Conservation (phyloP, 2,329 filamentous ascomycete genomes). For the Thielaviopsis ethacetica region DNA sequence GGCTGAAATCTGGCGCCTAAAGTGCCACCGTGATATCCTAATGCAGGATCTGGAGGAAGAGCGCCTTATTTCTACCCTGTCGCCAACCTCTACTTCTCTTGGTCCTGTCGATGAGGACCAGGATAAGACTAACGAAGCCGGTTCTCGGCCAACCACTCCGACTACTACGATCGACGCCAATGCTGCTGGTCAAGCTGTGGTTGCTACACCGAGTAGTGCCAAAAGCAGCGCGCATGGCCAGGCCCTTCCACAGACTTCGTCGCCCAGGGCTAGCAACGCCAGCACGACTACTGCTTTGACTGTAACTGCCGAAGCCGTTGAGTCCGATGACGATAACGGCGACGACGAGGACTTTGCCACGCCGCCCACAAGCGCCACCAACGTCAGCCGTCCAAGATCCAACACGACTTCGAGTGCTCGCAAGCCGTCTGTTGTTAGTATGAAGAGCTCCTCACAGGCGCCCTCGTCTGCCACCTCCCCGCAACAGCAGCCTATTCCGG, state of each 20-base stretch:
- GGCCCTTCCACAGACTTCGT: slow-evolving; percentile 1
- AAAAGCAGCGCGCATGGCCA: not conserved
- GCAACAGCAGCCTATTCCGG: slow-evolving; percentile 18
- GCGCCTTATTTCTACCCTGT: slow-evolving; percentile 11
- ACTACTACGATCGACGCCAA: not conserved
- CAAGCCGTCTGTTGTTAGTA: slow-evolving; percentile 9
- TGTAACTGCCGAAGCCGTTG: not conserved
- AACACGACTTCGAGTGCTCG: not conserved
- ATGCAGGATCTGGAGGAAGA: slow-evolving; percentile 76
- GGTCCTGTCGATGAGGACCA: slow-evolving; percentile 6
- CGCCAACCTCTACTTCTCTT: not conserved
- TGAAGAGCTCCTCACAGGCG: slow-evolving; percentile 20
- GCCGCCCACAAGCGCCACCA: slow-evolving; percentile 25
- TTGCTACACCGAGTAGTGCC: not conserved
- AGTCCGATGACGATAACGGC: slow-evolving; percentile 2
- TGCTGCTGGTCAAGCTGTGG: not conserved
- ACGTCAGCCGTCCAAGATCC: not conserved
- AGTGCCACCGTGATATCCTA: slow-evolving; percentile 79
- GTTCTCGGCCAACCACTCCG: slow-evolving; percentile 7
- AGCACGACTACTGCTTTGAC: not conserved
- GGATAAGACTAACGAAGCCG: not conserved
- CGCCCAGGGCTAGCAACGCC: not conserved
- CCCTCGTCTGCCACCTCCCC: slow-evolving; percentile 1
- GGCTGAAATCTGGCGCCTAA: slow-evolving; percentile 82
- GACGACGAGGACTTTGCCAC: slow-evolving; percentile 17